These are phyloP conservation scores for Neurospora sp. DNA, from an alignment of 495 filamentous ascomycete genomes.

Conservation along the genomic window DNA sequence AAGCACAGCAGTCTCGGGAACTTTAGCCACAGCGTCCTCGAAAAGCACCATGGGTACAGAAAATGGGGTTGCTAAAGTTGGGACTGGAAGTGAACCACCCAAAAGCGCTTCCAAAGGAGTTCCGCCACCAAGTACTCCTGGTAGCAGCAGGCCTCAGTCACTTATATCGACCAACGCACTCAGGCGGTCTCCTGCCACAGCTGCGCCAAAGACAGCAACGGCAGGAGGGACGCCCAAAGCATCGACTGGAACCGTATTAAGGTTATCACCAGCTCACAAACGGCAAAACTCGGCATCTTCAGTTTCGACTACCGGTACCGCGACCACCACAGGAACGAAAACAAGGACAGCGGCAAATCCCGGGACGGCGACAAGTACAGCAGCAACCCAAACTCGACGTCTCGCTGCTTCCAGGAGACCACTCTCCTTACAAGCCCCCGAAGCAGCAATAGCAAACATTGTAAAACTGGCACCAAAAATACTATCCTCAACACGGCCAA, in stretches of 20 bases:
- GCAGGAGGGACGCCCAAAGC: neutral
- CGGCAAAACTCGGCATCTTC: neutral
- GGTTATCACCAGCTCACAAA: neutral
- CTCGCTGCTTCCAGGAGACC: neutral
- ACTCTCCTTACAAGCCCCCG: neutral
- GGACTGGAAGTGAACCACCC: neutral
- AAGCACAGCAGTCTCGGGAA: neutral
- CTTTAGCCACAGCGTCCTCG: neutral
- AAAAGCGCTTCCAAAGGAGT: neutral
- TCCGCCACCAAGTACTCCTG: neutral
- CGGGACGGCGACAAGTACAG: slow-evolving; percentile 13
- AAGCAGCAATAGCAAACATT: neutral
- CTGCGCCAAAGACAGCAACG: neutral
- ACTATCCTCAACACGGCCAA: no score
- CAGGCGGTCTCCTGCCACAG: neutral
- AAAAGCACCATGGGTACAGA: neutral
- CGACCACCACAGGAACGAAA: neutral
- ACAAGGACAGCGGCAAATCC: neutral
- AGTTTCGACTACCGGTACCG: neutral
- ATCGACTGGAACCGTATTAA: neutral
- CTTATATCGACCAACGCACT: neutral
- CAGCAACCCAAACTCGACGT: slow-evolving; percentile 2
- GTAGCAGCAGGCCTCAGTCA: neutral
- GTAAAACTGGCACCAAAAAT: neutral
- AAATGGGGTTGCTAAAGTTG: neutral